Evolutionary conservation across 1,284 basidiomycete genomes (phyloP).

Genomic region (Porodaedalea pini): DNA sequence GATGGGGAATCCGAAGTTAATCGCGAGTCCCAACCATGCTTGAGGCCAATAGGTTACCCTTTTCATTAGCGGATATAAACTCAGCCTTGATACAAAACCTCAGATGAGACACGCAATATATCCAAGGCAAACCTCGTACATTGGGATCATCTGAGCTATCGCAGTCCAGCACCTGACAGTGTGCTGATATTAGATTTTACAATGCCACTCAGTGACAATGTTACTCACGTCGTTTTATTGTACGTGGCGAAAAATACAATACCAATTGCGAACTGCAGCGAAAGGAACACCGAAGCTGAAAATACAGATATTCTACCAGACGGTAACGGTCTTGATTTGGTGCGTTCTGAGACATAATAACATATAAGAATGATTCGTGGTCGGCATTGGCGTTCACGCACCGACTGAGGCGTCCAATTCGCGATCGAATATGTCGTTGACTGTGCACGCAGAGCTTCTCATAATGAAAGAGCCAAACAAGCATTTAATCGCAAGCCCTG

Average conservation of each 20-base stretch:
- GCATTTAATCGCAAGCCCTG: not conserved
- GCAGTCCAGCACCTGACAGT: conserved; percentile 37
- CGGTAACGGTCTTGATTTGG: conserved; percentile 46
- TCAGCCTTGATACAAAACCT: not conserved
- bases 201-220: conserved; percentile 10
- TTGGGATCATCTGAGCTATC: conserved; percentile 40
- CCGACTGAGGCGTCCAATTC: conserved; percentile 24
- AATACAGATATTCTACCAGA: conserved; percentile 39
- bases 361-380: not conserved
- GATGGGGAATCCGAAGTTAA: conserved; percentile 17
- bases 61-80: conserved; percentile 60
- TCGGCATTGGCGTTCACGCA: conserved; percentile 4
- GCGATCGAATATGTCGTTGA: conserved; percentile 25
- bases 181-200: too few relatives aligned
- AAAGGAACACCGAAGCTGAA: conserved; percentile 41
- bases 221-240: conserved; percentile 25
- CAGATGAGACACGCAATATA: conserved; percentile 12
- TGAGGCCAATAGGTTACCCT: conserved; percentile 70
- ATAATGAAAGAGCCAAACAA: conserved; percentile 13
- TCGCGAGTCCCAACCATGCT: conserved; percentile 32
- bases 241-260: conserved; percentile 29
- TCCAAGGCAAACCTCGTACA: conserved; percentile 33
- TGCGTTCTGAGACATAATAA: conserved; percentile 37
- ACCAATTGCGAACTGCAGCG: conserved; percentile 36
- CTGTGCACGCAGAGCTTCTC: conserved; percentile 18